Evolutionary conservation across 108 stramenopile species (phyloP).

Genomic region (Nitzschia palea): DNA sequence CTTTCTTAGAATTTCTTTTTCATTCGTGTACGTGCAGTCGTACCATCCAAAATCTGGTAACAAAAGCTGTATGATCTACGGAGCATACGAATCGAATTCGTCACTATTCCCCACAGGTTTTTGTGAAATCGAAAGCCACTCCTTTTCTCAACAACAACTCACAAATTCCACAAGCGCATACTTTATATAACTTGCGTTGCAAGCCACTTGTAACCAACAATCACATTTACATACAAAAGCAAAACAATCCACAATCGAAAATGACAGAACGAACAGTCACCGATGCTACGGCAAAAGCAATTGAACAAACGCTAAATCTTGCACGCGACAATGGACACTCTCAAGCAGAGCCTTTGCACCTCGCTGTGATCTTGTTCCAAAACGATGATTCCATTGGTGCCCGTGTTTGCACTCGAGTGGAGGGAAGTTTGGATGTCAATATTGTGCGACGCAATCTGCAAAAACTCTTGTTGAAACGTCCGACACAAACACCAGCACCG

Average conservation of each 20-base stretch:
- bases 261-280: conserved; percentile 81
- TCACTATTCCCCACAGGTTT: too few species aligned
- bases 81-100: too few species aligned
- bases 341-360: conserved; percentile 70
- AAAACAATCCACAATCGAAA: conserved; percentile 1
- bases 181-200: too few species aligned
- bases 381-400: conserved; percentile 72
- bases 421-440: conserved; percentile 46
- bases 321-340: conserved; percentile 82
- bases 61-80: too few species aligned
- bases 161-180: too few species aligned
- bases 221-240: neutral
- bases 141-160: neutral
- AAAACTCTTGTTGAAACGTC: conserved; percentile 61
- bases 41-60: too few species aligned
- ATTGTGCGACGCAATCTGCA: conserved; percentile 64
- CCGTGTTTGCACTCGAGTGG: conserved; percentile 48
- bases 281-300: conserved; percentile 72
- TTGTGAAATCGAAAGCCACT: too few species aligned
- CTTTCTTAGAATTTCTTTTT: conserved; percentile 19
- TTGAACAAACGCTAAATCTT: conserved; percentile 55
- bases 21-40: conserved; percentile 2
- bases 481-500: conserved; percentile 78
- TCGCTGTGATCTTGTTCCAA: conserved; percentile 61
- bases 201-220: too few species aligned